A percentile compares a stretch with the other conserved stretches of the same genome.
phyloP scores from a whole-genome alignment of 352 stramenopile genomes.

The Globisporangium nunn region DNA sequence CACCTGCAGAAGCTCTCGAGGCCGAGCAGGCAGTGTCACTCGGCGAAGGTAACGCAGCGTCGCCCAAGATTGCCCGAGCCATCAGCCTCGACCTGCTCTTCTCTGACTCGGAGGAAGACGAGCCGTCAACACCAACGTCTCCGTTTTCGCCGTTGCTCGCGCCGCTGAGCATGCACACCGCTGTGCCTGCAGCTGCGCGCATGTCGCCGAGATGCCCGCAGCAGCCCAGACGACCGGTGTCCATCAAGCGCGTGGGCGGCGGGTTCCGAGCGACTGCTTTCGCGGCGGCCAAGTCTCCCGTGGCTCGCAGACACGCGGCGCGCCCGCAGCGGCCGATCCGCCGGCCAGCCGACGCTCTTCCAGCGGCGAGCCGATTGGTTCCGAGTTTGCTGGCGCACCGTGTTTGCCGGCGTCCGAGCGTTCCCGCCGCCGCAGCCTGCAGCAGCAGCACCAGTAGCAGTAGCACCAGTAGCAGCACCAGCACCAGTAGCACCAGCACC shows the following conservation, averaged over 20 bases:
- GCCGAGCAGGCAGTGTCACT: neutral
- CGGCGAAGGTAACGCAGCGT: neutral
- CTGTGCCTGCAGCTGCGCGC: neutral
- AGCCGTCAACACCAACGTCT: neutral
- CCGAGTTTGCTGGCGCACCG: conserved; percentile 5
- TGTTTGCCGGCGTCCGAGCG: conserved; percentile 5
- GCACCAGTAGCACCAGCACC: neutral
- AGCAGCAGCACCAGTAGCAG: neutral
- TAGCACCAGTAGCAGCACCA: conserved; percentile 1
- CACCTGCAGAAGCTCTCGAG: neutral
- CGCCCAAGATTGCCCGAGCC: neutral
- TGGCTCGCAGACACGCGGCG: neutral
- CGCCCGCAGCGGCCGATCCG: neutral
- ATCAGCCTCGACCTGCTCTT: conserved; percentile 57
- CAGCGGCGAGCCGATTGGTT: neutral
- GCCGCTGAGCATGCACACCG: neutral
- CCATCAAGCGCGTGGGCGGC: conserved; percentile 46
- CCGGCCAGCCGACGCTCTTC: conserved; percentile 1
- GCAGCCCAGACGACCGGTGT: conserved; percentile 14
- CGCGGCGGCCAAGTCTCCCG: conserved; percentile 2
- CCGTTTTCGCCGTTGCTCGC: neutral
- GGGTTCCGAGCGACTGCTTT: conserved; percentile 38
- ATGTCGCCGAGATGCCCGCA: neutral
- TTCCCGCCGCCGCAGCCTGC: conserved; percentile 8
- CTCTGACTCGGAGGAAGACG: conserved; percentile 23